phyloP scores from a whole-genome alignment of 75 land plant genomes.

The Selaginella tamariscina region DNA sequence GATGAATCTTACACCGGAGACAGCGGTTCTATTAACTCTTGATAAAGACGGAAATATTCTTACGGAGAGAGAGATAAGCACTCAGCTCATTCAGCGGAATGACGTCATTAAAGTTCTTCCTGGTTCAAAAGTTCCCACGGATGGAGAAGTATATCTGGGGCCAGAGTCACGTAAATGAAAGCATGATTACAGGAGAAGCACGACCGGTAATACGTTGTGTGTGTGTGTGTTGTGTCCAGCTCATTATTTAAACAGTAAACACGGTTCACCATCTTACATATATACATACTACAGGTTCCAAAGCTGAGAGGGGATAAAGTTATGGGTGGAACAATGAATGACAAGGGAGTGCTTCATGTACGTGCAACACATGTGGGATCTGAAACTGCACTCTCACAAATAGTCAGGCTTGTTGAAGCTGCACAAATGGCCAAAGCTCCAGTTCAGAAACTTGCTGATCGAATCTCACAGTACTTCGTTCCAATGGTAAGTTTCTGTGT shows the following conservation, averaged over 20 bases:
- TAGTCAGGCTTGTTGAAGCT: constrained; percentile 76
- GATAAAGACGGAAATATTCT: constrained; percentile 43
- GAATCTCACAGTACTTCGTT: constrained; percentile 69
- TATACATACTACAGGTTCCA: too few relatives aligned
- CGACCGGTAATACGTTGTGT: too few relatives aligned
- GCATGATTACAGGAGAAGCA: constrained; percentile 92
- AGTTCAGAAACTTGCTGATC: constrained; percentile 84
- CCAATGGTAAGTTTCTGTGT: constrained; percentile 60
- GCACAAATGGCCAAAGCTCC: constrained; percentile 94
- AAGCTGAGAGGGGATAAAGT: constrained; percentile 74
- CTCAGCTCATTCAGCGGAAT: constrained; percentile 60
- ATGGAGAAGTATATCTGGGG: constrained; percentile 72
- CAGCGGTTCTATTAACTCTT: constrained; percentile 34
- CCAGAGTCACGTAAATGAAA: constrained; percentile 82
- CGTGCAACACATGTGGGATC: constrained; percentile 80
- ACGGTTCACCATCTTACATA: too few relatives aligned
- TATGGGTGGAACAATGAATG: constrained; percentile 85
- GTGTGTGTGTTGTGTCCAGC: too few relatives aligned
- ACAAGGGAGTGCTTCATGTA: constrained; percentile 53
- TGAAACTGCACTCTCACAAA: constrained; percentile 76
- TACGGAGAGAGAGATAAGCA: constrained; percentile 60
- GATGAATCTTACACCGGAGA: constrained; percentile 50
- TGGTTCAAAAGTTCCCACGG: constrained; percentile 75
- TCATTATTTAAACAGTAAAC: too few relatives aligned
- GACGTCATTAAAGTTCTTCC: constrained; percentile 72